These are phyloP conservation scores for Sicyos edulis DNA, from an alignment of 306 rosid genomes.

Conservation along the genomic window DNA sequence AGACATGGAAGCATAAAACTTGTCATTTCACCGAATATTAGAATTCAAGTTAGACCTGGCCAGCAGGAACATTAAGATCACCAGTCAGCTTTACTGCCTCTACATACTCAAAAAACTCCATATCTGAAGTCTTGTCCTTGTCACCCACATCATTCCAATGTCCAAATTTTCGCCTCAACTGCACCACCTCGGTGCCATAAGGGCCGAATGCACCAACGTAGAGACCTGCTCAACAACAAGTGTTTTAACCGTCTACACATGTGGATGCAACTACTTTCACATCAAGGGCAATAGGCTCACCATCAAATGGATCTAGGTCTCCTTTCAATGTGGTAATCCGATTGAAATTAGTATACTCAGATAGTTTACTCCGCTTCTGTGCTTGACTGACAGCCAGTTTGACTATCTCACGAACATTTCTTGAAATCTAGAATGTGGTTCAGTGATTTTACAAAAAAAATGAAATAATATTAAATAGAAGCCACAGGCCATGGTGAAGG, in stretches of 20 bases:
- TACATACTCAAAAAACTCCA: constrained; percentile 90
- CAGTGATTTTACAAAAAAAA: background rate
- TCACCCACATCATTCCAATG: constrained; percentile 67
- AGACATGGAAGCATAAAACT: background rate
- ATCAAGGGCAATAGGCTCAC: constrained; percentile 34
- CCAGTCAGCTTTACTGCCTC: constrained; percentile 98
- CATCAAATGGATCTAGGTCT: constrained; percentile 81
- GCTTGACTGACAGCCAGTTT: constrained; percentile 86
- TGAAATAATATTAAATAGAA: background rate
- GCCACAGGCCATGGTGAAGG: background rate
- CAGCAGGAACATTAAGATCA: constrained; percentile 94
- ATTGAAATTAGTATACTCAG: constrained; percentile 63
- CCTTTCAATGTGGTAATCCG: constrained; percentile 61
- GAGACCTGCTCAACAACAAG: constrained; percentile 55
- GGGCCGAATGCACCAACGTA: constrained; percentile 97
- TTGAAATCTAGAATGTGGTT: constrained; percentile 48
- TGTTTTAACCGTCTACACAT: constrained; percentile 17
- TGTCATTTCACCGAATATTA: constrained; percentile 1
- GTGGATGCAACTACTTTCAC: constrained; percentile 6
- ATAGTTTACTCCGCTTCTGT: constrained; percentile 63
- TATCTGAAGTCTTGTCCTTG: constrained; percentile 44
- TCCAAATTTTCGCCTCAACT: constrained; percentile 76
- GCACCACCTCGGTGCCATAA: constrained; percentile 85
- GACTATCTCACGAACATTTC: constrained; percentile 77
- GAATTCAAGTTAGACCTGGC: constrained; percentile 56